Evolutionary conservation across 306 rosid genomes (phyloP).

Genomic region (Citrullus mucosospermus): DNA sequence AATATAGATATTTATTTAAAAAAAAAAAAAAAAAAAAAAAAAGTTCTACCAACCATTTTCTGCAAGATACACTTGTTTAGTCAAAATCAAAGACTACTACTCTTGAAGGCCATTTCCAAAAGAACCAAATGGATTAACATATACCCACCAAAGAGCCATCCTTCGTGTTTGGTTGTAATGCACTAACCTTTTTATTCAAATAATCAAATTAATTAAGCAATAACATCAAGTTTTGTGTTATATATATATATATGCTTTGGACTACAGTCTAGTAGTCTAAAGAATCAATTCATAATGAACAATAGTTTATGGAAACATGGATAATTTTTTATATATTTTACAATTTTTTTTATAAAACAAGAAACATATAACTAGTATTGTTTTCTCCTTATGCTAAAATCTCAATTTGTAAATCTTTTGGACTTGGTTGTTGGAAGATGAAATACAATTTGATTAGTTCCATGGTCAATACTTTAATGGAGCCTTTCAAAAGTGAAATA

Average conservation of each 20-base stretch:
- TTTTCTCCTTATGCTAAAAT: too few species aligned
- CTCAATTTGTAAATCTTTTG: too few species aligned
- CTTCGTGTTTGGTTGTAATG: conserved; percentile 32
- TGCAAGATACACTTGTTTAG: not conserved
- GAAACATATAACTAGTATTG: too few species aligned
- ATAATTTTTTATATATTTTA: too few species aligned
- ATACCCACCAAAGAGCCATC: conserved; percentile 20
- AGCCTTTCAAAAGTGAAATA: not conserved
- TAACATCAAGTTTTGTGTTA: too few species aligned
- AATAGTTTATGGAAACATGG: too few species aligned
- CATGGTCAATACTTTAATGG: not conserved
- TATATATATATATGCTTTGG: too few species aligned
- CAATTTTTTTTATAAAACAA: not conserved
- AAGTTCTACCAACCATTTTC: too few species aligned
- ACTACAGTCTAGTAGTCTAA: too few species aligned
- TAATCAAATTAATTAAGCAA: not conserved
- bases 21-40: too few species aligned
- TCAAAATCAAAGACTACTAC: not conserved
- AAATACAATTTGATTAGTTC: not conserved
- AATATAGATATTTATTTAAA: too few species aligned
- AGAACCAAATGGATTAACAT: conserved; percentile 1
- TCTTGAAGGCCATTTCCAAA: not conserved
- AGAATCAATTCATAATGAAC: too few species aligned
- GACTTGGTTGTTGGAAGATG: not conserved
- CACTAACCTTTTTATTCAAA: conserved; percentile 19